phyloP scores from a whole-genome alignment of 2,329 filamentous ascomycete genomes.

The Colletotrichum coccodes region DNA sequence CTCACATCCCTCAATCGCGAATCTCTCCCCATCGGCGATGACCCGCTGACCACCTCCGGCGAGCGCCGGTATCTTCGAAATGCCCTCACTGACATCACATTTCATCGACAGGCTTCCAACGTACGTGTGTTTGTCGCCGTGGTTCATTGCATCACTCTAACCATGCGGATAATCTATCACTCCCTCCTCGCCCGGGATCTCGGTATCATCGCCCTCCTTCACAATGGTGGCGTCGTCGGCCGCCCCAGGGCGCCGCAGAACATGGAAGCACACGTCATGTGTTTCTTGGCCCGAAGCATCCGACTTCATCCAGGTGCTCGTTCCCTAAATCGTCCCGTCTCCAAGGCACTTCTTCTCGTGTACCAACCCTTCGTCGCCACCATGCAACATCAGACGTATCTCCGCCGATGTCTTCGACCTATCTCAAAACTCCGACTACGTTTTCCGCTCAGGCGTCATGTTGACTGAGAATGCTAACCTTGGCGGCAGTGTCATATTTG shows the following conservation, averaged over 20 bases:
- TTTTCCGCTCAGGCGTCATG: neutral
- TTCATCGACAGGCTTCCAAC: neutral
- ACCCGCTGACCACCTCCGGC: conserved; percentile 3
- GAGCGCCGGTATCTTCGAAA: neutral
- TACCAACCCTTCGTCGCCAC: neutral
- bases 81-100: conserved; percentile 3
- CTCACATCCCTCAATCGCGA: neutral
- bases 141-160: neutral
- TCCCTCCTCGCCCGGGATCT: too few relatives aligned
- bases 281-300: neutral
- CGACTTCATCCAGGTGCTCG: neutral
- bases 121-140: neutral
- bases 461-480: neutral
- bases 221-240: neutral
- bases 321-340: neutral
- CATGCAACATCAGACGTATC: neutral
- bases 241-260: neutral
- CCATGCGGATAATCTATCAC: too few relatives aligned
- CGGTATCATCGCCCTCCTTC: neutral
- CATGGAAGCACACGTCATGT: neutral
- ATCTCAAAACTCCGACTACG: neutral
- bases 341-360: neutral
- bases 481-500: neutral
- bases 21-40: neutral
- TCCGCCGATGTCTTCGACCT: neutral